These are phyloP conservation scores for Bremia lactucae DNA, from an alignment of 352 stramenopile species.

Conservation along the genomic window DNA sequence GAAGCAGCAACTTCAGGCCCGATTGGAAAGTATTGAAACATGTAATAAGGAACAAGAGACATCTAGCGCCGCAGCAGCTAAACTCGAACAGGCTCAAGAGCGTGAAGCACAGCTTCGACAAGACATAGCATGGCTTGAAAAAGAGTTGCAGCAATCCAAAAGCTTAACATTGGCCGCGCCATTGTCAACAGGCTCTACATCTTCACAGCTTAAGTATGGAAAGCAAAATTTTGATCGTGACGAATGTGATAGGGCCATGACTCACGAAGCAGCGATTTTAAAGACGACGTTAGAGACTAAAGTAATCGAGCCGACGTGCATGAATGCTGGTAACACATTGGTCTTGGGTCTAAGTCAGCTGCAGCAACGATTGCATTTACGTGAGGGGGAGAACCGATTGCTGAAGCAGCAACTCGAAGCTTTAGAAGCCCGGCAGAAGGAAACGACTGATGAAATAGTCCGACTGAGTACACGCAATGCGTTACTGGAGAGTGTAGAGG, in stretches of 20 bases:
- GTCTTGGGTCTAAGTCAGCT: slow-evolving; percentile 67
- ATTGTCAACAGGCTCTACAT: slow-evolving; percentile 14
- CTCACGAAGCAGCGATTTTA: slow-evolving; percentile 49
- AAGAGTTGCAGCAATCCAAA: slow-evolving; percentile 44
- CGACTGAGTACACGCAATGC: slow-evolving; percentile 63
- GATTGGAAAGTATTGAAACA: slow-evolving; percentile 13
- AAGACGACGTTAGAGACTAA: slow-evolving; percentile 40
- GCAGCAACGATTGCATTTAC: slow-evolving; percentile 58
- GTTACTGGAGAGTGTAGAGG: slow-evolving; percentile 48
- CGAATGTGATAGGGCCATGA: slow-evolving; percentile 4
- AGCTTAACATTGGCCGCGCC: slow-evolving; percentile 2
- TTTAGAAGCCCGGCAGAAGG: slow-evolving; percentile 56
- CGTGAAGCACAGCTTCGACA: slow-evolving; percentile 40
- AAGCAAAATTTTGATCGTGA: slow-evolving; percentile 14
- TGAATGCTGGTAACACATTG: slow-evolving; percentile 29
- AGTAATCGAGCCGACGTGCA: slow-evolving; percentile 16
- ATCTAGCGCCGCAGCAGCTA: slow-evolving; percentile 5
- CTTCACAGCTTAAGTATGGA: slow-evolving; percentile 13
- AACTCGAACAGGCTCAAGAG: slow-evolving; percentile 32
- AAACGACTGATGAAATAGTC: slow-evolving; percentile 64
- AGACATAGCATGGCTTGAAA: slow-evolving; percentile 51
- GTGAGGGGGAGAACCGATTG: slow-evolving; percentile 63
- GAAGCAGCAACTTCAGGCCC: slow-evolving; percentile 27
- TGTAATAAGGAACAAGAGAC: slow-evolving; percentile 6
- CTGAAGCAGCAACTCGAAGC: slow-evolving; percentile 57